phyloP scores from a whole-genome alignment of 2,329 filamentous ascomycete species.

The Fusarium neocosmosporiellum region DNA sequence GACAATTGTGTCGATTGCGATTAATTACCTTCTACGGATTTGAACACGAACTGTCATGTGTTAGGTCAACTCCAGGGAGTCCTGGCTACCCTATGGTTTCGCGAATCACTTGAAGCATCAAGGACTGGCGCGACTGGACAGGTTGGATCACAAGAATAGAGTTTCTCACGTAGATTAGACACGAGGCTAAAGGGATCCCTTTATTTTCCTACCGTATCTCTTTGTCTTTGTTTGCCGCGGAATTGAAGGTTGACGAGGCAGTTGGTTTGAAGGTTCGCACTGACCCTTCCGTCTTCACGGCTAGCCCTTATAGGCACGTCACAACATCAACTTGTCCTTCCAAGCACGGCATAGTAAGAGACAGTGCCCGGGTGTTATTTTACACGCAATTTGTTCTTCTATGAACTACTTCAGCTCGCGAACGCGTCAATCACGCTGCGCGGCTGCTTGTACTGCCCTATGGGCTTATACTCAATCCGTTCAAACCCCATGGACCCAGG shows the following conservation, averaged over 20 bases:
- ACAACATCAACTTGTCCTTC: no score
- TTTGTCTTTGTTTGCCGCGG: not conserved
- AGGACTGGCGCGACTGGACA: not conserved
- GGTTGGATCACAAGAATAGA: not conserved
- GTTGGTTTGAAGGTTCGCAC: no score
- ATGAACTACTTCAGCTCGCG: not conserved
- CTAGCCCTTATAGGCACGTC: no score
- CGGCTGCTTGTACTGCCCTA: constrained; percentile 64
- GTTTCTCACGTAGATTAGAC: not conserved
- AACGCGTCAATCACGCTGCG: constrained; percentile 60
- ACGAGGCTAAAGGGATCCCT: not conserved
- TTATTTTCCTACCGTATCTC: not conserved
- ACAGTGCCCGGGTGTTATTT: not conserved
- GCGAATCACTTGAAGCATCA: not conserved
- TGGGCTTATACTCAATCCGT: constrained; percentile 58
- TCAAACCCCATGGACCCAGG: constrained; percentile 52
- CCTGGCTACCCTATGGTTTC: not conserved
- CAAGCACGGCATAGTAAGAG: not conserved
- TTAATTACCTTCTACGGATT: not conserved
- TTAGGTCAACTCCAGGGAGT: no score
- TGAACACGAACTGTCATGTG: not conserved
- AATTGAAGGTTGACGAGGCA: not conserved
- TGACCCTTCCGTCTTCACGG: no score
- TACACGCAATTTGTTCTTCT: not conserved
- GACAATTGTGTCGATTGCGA: not conserved